Conservation (phyloP, 2,329 filamentous ascomycete genomes). For the Ceratocystis ficicola region DNA sequence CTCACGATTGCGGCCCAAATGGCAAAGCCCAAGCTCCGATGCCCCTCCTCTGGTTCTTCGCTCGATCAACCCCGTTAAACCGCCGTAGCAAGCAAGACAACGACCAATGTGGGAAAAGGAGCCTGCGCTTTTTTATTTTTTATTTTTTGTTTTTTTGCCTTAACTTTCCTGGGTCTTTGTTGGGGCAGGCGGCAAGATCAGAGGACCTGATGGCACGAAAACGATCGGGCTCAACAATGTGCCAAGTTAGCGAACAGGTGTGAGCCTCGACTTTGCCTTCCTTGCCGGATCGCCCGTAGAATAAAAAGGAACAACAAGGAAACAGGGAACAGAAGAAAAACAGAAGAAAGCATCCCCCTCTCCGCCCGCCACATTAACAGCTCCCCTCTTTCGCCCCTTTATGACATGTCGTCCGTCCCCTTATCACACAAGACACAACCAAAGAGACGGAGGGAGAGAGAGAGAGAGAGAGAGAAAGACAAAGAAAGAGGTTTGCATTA, state of each 20-base stretch:
- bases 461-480: neutral
- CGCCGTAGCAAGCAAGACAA: neutral
- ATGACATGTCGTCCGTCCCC: neutral
- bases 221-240: too few species aligned
- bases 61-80: neutral
- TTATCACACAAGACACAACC: neutral
- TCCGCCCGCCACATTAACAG: neutral
- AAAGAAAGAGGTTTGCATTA: neutral
- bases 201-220: too few species aligned
- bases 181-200: too few species aligned
- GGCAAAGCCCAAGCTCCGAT: neutral
- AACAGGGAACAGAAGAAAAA: neutral
- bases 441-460: neutral
- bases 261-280: neutral
- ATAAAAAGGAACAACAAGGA: neutral
- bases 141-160: too few species aligned
- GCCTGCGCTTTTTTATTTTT: too few species aligned
- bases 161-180: too few species aligned
- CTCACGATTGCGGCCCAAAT: slow-evolving; percentile 10
- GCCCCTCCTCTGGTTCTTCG: neutral
- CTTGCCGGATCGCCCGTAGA: slow-evolving; percentile 6
- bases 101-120: too few species aligned
- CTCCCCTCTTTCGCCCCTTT: neutral
- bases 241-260: too few species aligned
- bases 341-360: neutral